Base-by-base conservation (phyloP, 345 rosid species). In the Syzygium jambos region DNA sequence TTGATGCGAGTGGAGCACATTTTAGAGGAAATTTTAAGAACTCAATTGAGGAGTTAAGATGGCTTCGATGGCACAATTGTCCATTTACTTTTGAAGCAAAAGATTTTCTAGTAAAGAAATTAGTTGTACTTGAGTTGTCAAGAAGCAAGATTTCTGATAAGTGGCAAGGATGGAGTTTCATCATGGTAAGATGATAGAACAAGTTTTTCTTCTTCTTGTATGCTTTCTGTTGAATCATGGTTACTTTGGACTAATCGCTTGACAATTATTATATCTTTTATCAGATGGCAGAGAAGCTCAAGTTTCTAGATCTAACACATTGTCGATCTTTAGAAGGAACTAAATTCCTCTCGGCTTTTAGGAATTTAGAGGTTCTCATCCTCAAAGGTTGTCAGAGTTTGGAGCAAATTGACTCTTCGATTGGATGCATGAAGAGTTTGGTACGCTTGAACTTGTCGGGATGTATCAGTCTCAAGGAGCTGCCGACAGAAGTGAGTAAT, bases 321-420 rank as follows among this genome's bases (percentile, higher is more conserved):
- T 61, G 34, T 27, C 0, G 12, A 12, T 61, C 34, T 61, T 61
- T 61, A 14, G 68, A 27, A 61, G n/a, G 15, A 61, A 6, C 68
- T 61, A 27, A 1, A 16, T 61, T 61, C 34, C 68, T 61, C 2
- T 61, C 17, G 5, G 17, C 68, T 61, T n/a, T 61, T n/a, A 12
- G n/a, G 68, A 61, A 61, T 6, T 61, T 61, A 61, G 68, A 61
- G 68, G 17, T 13, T n/a, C 0, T 59, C 0, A 61, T 27, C 30
- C 68, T 61, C 17, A 6, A 0, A 27, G 30, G 11, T 0, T 59
- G 34, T 59, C 2, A 0, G n/a, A 11, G 30, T 12, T 0, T 59
- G n/a, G n/a, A 59, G 9, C 16, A 61, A 61, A 61, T 61, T 27
- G 68, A 61, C 34, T 61, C 68, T 27, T 61, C 17, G 0, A n/a